phyloP scores from a whole-genome alignment of 306 rosid species.

The Vigna reflexopilosa region DNA sequence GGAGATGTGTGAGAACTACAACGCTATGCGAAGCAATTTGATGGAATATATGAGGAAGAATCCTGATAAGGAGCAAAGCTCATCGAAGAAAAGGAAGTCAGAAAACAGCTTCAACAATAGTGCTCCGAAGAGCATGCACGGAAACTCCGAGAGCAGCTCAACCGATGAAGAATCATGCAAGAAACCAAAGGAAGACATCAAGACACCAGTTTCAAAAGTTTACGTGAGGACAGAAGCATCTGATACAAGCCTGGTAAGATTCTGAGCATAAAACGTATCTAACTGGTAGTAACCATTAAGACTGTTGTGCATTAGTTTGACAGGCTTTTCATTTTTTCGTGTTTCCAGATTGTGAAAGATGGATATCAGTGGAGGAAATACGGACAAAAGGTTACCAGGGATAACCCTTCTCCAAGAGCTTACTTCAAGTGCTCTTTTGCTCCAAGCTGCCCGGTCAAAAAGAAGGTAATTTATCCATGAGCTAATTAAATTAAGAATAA shows the following conservation, averaged over 20 bases:
- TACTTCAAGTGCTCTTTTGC: constrained; percentile 98
- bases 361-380: constrained; percentile 99
- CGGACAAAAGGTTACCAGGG: constrained; percentile 98
- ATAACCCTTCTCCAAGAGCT: constrained; percentile 97
- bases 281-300: background rate
- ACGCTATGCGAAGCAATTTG: constrained; percentile 63
- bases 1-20: constrained; percentile 88
- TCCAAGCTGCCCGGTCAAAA: constrained; percentile 91
- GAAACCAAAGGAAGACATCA: constrained; percentile 79
- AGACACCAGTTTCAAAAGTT: constrained; percentile 67
- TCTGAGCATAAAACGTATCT: background rate
- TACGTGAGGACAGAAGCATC: constrained; percentile 73
- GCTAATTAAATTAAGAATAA: background rate
- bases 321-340: constrained; percentile 26
- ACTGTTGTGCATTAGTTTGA: constrained; percentile 30
- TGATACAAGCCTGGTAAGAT: constrained; percentile 81
- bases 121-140: constrained; percentile 48
- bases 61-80: constrained; percentile 67
- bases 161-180: constrained; percentile 84
- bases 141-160: constrained; percentile 92
- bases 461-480: constrained; percentile 65
- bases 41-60: constrained; percentile 71
- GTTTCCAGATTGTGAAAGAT: constrained; percentile 83
- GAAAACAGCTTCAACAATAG: constrained; percentile 60
- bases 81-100: constrained; percentile 80